Evolutionary conservation across 2,329 filamentous ascomycete genomes (phyloP).

Genomic region (Sporothrix humicola): DNA sequence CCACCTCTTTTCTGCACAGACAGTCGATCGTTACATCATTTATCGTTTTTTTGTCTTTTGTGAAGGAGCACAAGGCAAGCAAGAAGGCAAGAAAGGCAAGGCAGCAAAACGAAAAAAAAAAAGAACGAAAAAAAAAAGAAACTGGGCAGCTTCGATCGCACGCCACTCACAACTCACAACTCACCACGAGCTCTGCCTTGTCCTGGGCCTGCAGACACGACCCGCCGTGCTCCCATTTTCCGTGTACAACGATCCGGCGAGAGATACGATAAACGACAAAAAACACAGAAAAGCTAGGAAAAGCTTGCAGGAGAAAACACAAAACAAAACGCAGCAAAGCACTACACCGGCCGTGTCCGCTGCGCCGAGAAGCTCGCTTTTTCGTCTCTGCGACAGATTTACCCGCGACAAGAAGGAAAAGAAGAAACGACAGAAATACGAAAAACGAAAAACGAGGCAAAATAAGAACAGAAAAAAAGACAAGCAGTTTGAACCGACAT

Average conservation of each 20-base stretch:
- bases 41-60: background rate
- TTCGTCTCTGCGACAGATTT: conserved; percentile 17
- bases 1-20: background rate
- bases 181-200: background rate
- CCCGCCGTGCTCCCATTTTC: conserved; percentile 4
- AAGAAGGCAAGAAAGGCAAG: background rate
- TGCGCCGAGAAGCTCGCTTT: conserved; percentile 22
- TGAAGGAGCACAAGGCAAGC: background rate
- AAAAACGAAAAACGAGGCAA: background rate
- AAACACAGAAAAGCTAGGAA: background rate
- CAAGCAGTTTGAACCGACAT: background rate
- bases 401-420: conserved; percentile 6
- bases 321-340: conserved; percentile 21
- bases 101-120: background rate
- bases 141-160: background rate
- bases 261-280: background rate
- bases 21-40: conserved; percentile 20
- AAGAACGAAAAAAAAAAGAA: too few species aligned
- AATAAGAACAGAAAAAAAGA: background rate
- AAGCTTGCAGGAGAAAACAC: background rate
- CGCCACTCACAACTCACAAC: background rate
- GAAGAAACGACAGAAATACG: background rate
- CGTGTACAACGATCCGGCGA: conserved; percentile 23
- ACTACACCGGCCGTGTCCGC: conserved; percentile 16
- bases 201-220: conserved; percentile 26